A percentile compares a stretch with the other conserved stretches of the same genome.
phyloP scores from a whole-genome alignment of 306 rosid genomes.

The Fagus sylvatica region DNA sequence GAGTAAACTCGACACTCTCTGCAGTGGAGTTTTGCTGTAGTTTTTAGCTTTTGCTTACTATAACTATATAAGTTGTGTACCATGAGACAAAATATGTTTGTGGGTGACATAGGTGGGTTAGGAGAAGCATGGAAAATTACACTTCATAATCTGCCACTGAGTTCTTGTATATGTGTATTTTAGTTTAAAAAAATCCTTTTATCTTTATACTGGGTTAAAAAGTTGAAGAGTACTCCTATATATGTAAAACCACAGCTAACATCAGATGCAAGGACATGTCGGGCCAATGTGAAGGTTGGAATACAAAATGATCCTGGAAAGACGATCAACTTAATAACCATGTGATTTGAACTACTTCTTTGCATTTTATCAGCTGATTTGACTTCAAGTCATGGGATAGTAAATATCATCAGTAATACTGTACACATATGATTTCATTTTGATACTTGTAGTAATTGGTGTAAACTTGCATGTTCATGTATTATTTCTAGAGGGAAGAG shows the following conservation, averaged over 20 bases:
- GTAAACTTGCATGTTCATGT: background rate
- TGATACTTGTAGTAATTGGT: background rate
- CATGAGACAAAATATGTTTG: background rate
- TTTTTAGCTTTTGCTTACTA: background rate
- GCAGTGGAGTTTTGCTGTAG: background rate
- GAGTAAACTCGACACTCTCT: slow-evolving; percentile 1
- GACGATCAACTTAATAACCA: too few species aligned
- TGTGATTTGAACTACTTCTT: too few species aligned
- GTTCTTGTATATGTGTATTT: background rate
- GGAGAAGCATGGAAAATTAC: slow-evolving; percentile 4
- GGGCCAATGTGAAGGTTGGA: too few species aligned
- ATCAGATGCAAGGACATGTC: slow-evolving; percentile 12
- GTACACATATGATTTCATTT: slow-evolving; percentile 35
- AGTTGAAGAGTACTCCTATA: slow-evolving; percentile 80
- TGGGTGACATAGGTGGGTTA: slow-evolving; percentile 14
- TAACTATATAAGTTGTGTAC: background rate
- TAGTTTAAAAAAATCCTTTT: slow-evolving; percentile 10
- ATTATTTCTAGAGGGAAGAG: background rate
- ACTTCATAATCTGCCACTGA: slow-evolving; percentile 9
- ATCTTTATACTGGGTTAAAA: slow-evolving; percentile 63
- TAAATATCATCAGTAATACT: slow-evolving; percentile 71
- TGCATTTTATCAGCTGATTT: slow-evolving; percentile 30
- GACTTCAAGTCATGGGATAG: slow-evolving; percentile 81
- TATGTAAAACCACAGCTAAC: slow-evolving; percentile 92
- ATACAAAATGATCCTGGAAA: too few species aligned